Evolutionary conservation across 495 filamentous ascomycete species (phyloP).

Genomic region (Xylaria intraflava): DNA sequence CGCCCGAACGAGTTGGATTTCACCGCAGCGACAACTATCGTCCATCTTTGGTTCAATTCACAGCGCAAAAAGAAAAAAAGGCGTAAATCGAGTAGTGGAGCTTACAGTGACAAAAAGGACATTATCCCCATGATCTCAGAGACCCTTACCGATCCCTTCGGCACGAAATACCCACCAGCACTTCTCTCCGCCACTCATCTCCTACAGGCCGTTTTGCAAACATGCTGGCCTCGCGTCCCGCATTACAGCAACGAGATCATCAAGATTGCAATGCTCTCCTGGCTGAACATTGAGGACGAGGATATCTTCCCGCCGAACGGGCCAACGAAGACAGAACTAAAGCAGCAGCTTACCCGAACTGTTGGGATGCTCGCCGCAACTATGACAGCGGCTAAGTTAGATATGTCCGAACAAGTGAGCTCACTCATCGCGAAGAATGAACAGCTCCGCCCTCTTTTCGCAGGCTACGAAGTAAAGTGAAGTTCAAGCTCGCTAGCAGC

Average conservation of each 20-base stretch:
- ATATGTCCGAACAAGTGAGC: slow-evolving; percentile 24
- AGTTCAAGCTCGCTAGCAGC: not conserved
- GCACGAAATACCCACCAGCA: slow-evolving; percentile 47
- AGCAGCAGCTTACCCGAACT: slow-evolving; percentile 39
- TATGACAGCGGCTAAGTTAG: slow-evolving; percentile 22
- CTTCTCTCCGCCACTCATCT: slow-evolving; percentile 48
- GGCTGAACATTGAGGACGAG: slow-evolving; percentile 53
- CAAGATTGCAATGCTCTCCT: slow-evolving; percentile 56
- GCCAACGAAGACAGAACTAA: slow-evolving; percentile 26
- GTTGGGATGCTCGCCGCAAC: slow-evolving; percentile 26
- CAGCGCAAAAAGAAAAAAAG: too few species aligned
- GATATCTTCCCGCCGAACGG: slow-evolving; percentile 15
- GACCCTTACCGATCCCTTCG: slow-evolving; percentile 66
- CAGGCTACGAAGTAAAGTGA: slow-evolving; percentile 5
- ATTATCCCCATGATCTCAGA: slow-evolving; percentile 60
- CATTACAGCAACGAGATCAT: slow-evolving; percentile 65
- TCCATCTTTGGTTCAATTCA: not conserved
- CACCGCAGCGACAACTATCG: not conserved
- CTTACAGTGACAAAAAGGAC: slow-evolving; percentile 36
- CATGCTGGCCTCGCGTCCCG: slow-evolving; percentile 65
- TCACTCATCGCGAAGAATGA: slow-evolving; percentile 39
- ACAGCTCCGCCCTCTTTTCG: slow-evolving; percentile 36
- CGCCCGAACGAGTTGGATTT: not conserved
- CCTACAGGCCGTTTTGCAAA: slow-evolving; percentile 54
- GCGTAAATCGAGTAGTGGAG: not conserved